A percentile compares a stretch with the other conserved stretches of the same genome.
These are phyloP conservation scores for Pythium volutum DNA, from an alignment of 352 stramenopile species.

Conservation along the genomic window DNA sequence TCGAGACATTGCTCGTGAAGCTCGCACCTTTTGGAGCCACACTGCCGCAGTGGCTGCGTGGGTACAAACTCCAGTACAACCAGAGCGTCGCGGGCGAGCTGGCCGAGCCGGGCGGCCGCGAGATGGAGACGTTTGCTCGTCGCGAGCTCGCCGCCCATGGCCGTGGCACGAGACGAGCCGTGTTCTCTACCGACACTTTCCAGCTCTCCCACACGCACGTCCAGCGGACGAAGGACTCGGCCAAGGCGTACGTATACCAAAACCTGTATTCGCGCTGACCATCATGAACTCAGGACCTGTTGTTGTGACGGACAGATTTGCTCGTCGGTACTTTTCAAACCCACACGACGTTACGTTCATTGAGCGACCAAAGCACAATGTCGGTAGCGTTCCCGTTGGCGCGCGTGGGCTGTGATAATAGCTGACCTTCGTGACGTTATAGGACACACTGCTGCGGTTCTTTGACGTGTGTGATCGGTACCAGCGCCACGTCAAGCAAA, in stretches of 20 bases:
- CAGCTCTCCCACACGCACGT: constrained; percentile 60
- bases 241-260: constrained; percentile 39
- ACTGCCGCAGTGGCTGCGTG: constrained; percentile 47
- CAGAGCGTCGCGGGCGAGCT: constrained; percentile 38
- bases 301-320: constrained; percentile 44
- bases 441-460: constrained; percentile 65
- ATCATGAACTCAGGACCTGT: no score
- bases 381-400: constrained; percentile 11
- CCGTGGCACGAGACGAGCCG: not conserved
- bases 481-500: constrained; percentile 48
- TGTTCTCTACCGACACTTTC: constrained; percentile 37
- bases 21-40: constrained; percentile 37
- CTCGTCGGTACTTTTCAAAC: constrained; percentile 55
- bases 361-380: constrained; percentile 46
- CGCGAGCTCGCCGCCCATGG: constrained; percentile 29
- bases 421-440: no score
- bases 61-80: constrained; percentile 66
- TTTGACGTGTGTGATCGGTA: constrained; percentile 68
- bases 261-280: no score
- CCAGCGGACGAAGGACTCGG: constrained; percentile 52
- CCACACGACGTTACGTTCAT: constrained; percentile 45
- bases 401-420: not conserved
- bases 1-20: constrained; percentile 36
- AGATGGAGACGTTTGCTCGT: constrained; percentile 41
- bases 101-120: constrained; percentile 28